Conservation (phyloP, 2,329 filamentous ascomycete species). For the Paramyrothecium sp. region DNA sequence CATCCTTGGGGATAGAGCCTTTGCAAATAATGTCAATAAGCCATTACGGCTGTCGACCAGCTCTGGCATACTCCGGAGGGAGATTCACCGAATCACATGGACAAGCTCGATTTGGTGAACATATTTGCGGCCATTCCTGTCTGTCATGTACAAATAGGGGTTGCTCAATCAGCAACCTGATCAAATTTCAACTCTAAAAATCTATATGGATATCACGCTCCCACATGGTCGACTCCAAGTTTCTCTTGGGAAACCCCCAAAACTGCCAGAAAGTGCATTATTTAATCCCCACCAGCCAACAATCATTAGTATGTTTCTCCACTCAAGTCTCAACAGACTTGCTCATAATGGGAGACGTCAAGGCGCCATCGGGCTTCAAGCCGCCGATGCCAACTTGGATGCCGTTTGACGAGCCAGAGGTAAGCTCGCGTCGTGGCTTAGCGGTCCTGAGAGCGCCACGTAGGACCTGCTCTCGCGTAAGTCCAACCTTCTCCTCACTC, state of each 20-base stretch:
- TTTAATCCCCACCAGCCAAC: not conserved
- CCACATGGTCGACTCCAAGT: not conserved
- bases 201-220: not conserved
- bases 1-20: too few relatives aligned
- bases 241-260: not conserved
- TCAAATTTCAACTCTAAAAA: not conserved
- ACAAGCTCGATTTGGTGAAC: too few relatives aligned
- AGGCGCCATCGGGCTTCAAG: not conserved
- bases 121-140: too few relatives aligned
- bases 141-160: too few relatives aligned
- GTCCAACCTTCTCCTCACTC: conserved; percentile 16
- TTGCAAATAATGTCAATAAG: too few relatives aligned
- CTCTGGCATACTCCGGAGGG: too few relatives aligned
- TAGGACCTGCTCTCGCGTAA: conserved; percentile 17
- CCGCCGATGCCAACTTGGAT: not conserved
- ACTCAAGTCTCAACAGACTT: not conserved
- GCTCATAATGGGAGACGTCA: not conserved
- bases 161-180: too few relatives aligned
- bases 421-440: not conserved
- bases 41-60: too few relatives aligned
- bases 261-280: not conserved
- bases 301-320: not conserved
- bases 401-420: not conserved
- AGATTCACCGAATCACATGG: too few relatives aligned
- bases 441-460: not conserved